Evolutionary conservation across 2,329 filamentous ascomycete species (phyloP).

Genomic region (Trichoderma atrobrunneum): DNA sequence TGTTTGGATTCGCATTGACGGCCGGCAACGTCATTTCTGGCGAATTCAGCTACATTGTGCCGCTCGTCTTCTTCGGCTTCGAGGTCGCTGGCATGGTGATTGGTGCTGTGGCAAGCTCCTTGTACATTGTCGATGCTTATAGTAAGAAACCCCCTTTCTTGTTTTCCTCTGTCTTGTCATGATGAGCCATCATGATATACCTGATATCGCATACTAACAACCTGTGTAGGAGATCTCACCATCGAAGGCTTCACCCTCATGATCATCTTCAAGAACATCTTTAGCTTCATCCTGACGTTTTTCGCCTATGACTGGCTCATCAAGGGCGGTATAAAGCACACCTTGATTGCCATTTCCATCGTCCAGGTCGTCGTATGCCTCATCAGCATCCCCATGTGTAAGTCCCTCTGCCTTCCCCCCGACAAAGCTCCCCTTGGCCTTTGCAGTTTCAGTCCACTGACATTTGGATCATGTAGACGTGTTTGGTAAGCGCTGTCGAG

Average conservation of each 20-base stretch:
- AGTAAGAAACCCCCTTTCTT: conserved; percentile 48
- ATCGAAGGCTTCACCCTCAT: conserved; percentile 88
- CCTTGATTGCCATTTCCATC: conserved; percentile 69
- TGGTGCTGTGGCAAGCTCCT: conserved; percentile 76
- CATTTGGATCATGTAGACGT: conserved; percentile 53
- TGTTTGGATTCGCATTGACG: conserved; percentile 82
- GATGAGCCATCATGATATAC: no score
- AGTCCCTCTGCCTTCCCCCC: conserved; percentile 39
- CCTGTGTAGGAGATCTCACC: conserved; percentile 63
- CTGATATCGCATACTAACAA: conserved; percentile 15
- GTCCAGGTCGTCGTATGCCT: conserved; percentile 77
- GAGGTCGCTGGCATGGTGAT: conserved; percentile 90
- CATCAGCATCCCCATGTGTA: conserved; percentile 74
- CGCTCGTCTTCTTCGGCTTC: conserved; percentile 78
- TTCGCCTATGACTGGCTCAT: conserved; percentile 82
- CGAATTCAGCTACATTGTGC: conserved; percentile 68
- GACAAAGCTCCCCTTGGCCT: not conserved
- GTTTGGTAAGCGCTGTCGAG: conserved; percentile 73
- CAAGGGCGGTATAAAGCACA: conserved; percentile 54
- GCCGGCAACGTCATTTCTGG: conserved; percentile 53
- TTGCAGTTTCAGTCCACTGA: not conserved
- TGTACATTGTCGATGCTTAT: conserved; percentile 93
- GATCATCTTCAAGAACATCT: conserved; percentile 92
- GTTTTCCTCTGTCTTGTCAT: not conserved
- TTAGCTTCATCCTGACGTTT: conserved; percentile 82